phyloP scores from a whole-genome alignment of 2,329 filamentous ascomycete species.

The Colletotrichum tropicicola region DNA sequence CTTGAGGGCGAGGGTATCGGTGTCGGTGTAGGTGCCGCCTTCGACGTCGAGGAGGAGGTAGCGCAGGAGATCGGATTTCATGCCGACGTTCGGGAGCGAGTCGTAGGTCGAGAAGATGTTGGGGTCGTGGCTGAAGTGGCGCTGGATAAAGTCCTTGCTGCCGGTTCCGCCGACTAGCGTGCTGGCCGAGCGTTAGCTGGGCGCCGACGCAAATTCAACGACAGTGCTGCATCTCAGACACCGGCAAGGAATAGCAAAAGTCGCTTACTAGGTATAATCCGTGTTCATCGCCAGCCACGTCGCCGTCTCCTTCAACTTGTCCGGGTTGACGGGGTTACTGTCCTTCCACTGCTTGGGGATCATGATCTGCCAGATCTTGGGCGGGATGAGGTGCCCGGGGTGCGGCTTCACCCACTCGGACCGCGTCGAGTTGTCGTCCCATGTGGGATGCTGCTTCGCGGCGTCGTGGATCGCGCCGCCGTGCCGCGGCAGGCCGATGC shows the following conservation, averaged over 20 bases:
- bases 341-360: conserved; percentile 2
- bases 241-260: not conserved
- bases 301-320: conserved; percentile 5
- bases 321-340: not conserved
- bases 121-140: conserved; percentile 5
- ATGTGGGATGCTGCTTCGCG: not conserved
- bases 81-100: conserved; percentile 36
- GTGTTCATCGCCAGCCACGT: conserved; percentile 30
- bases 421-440: not conserved
- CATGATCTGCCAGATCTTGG: conserved; percentile 30
- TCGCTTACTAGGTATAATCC: conserved; percentile 23
- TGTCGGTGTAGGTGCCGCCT: conserved; percentile 64
- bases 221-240: not conserved
- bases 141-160: not conserved
- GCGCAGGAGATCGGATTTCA: conserved; percentile 41
- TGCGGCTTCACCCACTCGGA: not conserved
- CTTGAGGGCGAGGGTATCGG: conserved; percentile 65
- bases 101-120: conserved; percentile 33
- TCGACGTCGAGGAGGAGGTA: conserved; percentile 39
- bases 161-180: conserved; percentile 35
- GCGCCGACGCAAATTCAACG: not conserved
- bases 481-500: not conserved
- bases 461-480: not conserved
- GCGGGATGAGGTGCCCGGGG: not conserved
- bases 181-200: not conserved